These are phyloP conservation scores for Cladosporium sp. DNA, from an alignment of 2,329 filamentous ascomycete species.

Conservation along the genomic window DNA sequence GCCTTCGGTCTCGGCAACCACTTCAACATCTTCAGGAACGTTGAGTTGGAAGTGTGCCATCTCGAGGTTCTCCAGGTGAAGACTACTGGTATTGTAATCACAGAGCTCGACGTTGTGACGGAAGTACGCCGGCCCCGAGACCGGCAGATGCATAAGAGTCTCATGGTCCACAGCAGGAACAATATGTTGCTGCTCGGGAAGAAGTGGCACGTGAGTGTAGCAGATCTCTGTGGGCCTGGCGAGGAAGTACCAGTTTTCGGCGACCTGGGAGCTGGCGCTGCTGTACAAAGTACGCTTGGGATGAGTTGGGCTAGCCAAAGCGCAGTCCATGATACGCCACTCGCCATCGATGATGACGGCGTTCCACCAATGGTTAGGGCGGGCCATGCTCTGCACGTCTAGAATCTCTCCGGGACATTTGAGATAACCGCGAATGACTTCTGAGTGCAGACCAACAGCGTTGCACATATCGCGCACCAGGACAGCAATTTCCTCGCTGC, in stretches of 20 bases:
- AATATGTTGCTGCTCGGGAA: slow-evolving; percentile 87
- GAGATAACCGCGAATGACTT: slow-evolving; percentile 84
- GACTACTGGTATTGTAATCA: slow-evolving; percentile 86
- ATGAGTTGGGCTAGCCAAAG: slow-evolving; percentile 86
- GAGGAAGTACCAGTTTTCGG: slow-evolving; percentile 95
- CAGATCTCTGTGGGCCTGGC: slow-evolving; percentile 83
- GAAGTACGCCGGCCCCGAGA: slow-evolving; percentile 85
- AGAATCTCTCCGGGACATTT: slow-evolving; percentile 83
- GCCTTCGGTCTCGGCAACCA: slow-evolving; percentile 88
- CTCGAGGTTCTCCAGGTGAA: slow-evolving; percentile 86
- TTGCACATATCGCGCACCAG: slow-evolving; percentile 91
- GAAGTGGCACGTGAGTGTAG: slow-evolving; percentile 91
- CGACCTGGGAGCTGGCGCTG: slow-evolving; percentile 64
- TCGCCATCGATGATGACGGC: slow-evolving; percentile 88
- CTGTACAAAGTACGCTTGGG: slow-evolving; percentile 78
- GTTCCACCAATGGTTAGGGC: slow-evolving; percentile 97
- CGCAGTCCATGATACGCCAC: slow-evolving; percentile 96
- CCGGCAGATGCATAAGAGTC: slow-evolving; percentile 80
- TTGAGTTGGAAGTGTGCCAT: slow-evolving; percentile 87
- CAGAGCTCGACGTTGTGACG: slow-evolving; percentile 75
- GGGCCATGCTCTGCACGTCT: slow-evolving; percentile 78
- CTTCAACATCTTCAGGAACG: slow-evolving; percentile 86
- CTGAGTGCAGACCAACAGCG: slow-evolving; percentile 82
- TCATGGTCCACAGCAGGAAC: slow-evolving; percentile 85
- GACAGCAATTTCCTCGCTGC: slow-evolving; percentile 83